phyloP scores from a whole-genome alignment of 73 alveolate genomes.

The Breviolum minutum region DNA sequence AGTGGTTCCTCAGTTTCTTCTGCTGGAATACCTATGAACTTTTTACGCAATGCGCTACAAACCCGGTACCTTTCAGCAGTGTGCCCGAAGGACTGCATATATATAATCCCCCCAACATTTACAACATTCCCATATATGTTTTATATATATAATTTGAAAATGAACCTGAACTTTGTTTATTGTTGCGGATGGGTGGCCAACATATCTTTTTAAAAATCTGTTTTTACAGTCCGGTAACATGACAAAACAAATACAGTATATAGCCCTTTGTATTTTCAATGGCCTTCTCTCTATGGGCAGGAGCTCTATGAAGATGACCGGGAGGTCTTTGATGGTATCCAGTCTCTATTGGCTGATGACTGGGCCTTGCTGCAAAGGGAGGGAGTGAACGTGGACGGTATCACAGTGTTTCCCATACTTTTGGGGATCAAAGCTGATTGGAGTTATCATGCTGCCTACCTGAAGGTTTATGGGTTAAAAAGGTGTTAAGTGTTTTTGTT shows the following conservation, averaged over 20 bases:
- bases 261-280: too few species aligned
- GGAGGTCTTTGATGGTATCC: not conserved
- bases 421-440: conserved; percentile 19
- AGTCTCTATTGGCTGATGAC: not conserved
- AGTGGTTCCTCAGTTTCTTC: not conserved
- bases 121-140: too few species aligned
- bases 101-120: too few species aligned
- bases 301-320: not conserved
- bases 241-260: too few species aligned
- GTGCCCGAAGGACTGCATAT: conserved; percentile 7
- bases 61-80: not conserved
- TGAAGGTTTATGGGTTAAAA: not conserved
- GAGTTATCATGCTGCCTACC: not conserved
- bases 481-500: too few species aligned
- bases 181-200: too few species aligned
- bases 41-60: not conserved
- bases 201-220: too few species aligned
- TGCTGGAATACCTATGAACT: not conserved
- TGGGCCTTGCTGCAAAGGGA: not conserved
- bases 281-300: not conserved
- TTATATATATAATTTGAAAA: too few species aligned
- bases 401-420: not conserved
- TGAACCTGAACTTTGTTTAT: too few species aligned
- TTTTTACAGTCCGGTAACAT: too few species aligned
- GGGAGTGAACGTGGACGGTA: not conserved